These are phyloP conservation scores for Eucalyptus curtisii DNA, from an alignment of 345 rosid genomes.

Conservation along the genomic window DNA sequence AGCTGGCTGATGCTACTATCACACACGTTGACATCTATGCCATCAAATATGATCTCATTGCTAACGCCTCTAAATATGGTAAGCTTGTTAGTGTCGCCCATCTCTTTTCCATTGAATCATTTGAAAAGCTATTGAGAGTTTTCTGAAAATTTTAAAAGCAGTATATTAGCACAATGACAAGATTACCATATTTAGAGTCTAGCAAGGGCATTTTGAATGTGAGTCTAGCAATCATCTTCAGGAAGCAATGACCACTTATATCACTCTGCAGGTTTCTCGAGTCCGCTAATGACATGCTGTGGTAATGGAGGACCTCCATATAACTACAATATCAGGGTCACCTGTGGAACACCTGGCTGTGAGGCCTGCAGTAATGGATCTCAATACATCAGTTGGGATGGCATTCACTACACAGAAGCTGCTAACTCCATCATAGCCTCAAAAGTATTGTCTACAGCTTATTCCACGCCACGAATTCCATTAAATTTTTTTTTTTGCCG, in stretches of 20 bases:
- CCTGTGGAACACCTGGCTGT: conserved; percentile 51
- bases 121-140: not conserved
- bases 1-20: conserved; percentile 36
- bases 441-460: conserved; percentile 40
- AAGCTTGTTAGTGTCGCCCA: not conserved
- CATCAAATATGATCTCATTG: conserved; percentile 64
- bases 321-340: conserved; percentile 45
- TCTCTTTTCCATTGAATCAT: not conserved
- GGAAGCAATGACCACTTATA: not conserved
- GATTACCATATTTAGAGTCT: too few species aligned
- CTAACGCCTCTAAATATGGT: conserved; percentile 48
- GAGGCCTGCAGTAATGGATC: conserved; percentile 37
- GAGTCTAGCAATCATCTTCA: not conserved
- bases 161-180: not conserved
- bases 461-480: conserved; percentile 38
- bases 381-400: conserved; percentile 56
- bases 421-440: conserved; percentile 54
- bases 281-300: conserved; percentile 75
- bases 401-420: conserved; percentile 71
- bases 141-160: not conserved
- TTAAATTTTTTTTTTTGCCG: conserved; percentile 56
- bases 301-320: conserved; percentile 88
- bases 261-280: conserved; percentile 41
- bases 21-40: conserved; percentile 63
- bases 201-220: not conserved